Conservation (phyloP, 495 filamentous ascomycete genomes). For the Tuber melanosporum region DNA sequence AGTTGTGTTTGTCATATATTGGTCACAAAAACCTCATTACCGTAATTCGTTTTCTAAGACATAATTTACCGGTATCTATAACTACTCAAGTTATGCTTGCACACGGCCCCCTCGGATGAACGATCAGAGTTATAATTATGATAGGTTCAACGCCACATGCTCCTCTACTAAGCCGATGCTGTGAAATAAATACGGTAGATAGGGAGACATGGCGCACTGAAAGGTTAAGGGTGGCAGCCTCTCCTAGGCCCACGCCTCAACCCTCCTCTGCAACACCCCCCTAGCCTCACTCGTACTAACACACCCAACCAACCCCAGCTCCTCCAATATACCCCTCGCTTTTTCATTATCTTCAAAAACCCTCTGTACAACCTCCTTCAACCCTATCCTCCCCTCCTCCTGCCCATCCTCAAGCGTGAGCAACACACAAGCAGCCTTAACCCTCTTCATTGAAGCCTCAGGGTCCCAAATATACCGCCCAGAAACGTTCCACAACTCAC, state of each 20-base stretch:
- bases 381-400: slow-evolving; percentile 46
- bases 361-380: slow-evolving; percentile 68
- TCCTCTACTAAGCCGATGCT: neutral
- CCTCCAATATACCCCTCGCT: slow-evolving; percentile 63
- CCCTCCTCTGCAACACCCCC: slow-evolving; percentile 65
- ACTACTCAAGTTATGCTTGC: neutral
- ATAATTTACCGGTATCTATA: neutral
- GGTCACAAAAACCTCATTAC: neutral
- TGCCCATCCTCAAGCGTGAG: slow-evolving; percentile 57
- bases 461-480: slow-evolving; percentile 46
- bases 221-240: neutral
- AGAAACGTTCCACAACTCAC: slow-evolving; percentile 56
- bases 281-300: slow-evolving; percentile 70
- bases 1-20: neutral
- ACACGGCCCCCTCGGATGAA: neutral
- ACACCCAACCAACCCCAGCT: slow-evolving; percentile 57
- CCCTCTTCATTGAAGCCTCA: slow-evolving; percentile 51
- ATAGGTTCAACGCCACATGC: neutral
- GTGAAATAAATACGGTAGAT: neutral
- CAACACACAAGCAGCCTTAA: slow-evolving; percentile 62
- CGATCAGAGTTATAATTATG: neutral
- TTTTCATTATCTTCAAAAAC: slow-evolving; percentile 74
- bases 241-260: slow-evolving; percentile 52
- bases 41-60: neutral
- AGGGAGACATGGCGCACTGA: neutral